A percentile compares a stretch with the other conserved stretches of the same genome.
Evolutionary conservation across 2,329 filamentous ascomycete genomes (phyloP).

Genomic region (Coniochaeta ligniaria): DNA sequence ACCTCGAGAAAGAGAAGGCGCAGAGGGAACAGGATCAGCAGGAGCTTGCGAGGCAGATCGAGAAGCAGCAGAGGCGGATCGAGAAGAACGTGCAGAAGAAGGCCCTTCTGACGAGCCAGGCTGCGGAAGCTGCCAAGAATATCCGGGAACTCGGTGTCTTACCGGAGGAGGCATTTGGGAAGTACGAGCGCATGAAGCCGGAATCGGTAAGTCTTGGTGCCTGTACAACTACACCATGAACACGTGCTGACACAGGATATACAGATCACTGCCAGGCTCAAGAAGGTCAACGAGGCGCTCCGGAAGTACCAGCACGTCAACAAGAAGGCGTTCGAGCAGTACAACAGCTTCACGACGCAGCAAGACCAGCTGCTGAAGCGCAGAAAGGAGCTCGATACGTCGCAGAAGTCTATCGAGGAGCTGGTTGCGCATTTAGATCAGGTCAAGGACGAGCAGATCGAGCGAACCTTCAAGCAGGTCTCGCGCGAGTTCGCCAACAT

Average conservation of each 20-base stretch:
- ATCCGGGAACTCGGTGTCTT: slow-evolving; percentile 91
- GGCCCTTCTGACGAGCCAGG: slow-evolving; percentile 68
- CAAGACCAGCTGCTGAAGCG: slow-evolving; percentile 81
- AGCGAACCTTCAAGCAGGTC: slow-evolving; percentile 97
- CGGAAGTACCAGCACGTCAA: slow-evolving; percentile 99
- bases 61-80: slow-evolving; percentile 81
- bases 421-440: slow-evolving; percentile 89
- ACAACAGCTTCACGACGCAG: slow-evolving; percentile 92
- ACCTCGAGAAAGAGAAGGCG: slow-evolving; percentile 47
- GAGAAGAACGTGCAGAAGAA: slow-evolving; percentile 90
- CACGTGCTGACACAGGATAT: slow-evolving; percentile 5
- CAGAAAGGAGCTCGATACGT: slow-evolving; percentile 78
- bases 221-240: neutral
- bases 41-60: slow-evolving; percentile 69
- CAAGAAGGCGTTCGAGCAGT: slow-evolving; percentile 99
- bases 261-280: slow-evolving; percentile 60
- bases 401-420: slow-evolving; percentile 81
- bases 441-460: slow-evolving; percentile 94
- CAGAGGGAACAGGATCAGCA: slow-evolving; percentile 67
- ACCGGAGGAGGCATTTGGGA: slow-evolving; percentile 87
- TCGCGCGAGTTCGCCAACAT: slow-evolving; percentile 87
- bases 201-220: slow-evolving; percentile 52
- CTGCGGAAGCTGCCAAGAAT: slow-evolving; percentile 75
- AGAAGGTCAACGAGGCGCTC: slow-evolving; percentile 84
- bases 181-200: slow-evolving; percentile 76